Evolutionary conservation across 139 green algal species (phyloP).

Genomic region (Chlamydomonas schloesseri): DNA sequence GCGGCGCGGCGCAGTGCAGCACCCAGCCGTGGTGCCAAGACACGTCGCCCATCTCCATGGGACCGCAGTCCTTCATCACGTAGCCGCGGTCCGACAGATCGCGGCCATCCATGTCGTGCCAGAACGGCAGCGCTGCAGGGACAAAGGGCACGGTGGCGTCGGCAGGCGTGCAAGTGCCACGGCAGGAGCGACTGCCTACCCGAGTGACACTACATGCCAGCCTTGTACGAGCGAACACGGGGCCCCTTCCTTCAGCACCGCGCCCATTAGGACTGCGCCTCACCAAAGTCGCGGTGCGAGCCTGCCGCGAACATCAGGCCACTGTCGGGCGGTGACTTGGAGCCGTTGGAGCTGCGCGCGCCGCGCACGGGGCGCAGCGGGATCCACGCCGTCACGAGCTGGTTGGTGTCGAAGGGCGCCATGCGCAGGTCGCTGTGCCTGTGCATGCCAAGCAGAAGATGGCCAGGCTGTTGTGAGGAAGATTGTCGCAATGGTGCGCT

Average conservation of each 20-base stretch:
- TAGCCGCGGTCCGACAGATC: slow-evolving; percentile 69
- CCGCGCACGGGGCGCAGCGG: slow-evolving; percentile 64
- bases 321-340: slow-evolving; percentile 39
- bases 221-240: too few species aligned
- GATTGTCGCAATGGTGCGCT: too few species aligned
- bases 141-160: too few species aligned
- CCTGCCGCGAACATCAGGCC: slow-evolving; percentile 72
- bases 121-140: slow-evolving; percentile 70
- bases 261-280: too few species aligned
- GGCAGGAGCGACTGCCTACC: too few species aligned
- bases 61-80: slow-evolving; percentile 50
- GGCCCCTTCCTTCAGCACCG: too few species aligned
- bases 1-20: slow-evolving; percentile 68
- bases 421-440: slow-evolving; percentile 69
- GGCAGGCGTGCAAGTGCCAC: too few species aligned
- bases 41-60: slow-evolving; percentile 70
- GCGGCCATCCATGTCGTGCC: slow-evolving; percentile 59
- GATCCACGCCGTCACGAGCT: slow-evolving; percentile 78
- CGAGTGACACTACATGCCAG: too few species aligned
- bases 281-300: slow-evolving; percentile 76
- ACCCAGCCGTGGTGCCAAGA: slow-evolving; percentile 76
- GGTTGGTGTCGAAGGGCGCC: slow-evolving; percentile 79
- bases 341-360: not conserved
- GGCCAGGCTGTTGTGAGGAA: too few species aligned
- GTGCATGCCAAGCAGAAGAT: too few species aligned